Evolutionary conservation across 2,329 filamentous ascomycete genomes (phyloP).

Genomic region (Alternaria sp.): DNA sequence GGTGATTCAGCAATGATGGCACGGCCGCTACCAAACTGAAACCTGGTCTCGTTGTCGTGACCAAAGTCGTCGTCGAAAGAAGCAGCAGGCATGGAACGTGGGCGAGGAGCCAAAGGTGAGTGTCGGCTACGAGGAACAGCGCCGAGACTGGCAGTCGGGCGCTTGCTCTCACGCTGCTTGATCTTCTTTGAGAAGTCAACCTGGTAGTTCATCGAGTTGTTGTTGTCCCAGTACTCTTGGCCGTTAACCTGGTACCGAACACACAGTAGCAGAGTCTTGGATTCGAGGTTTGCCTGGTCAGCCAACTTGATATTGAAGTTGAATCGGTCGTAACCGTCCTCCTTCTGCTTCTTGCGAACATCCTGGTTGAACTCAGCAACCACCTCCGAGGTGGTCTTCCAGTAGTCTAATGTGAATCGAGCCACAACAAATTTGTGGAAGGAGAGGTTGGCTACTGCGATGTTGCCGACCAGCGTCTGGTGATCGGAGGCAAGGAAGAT

Average conservation of each 20-base stretch:
- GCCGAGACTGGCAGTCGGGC: slow-evolving; percentile 59
- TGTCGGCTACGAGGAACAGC: slow-evolving; percentile 61
- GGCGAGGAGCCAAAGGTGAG: slow-evolving; percentile 57
- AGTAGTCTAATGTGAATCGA: slow-evolving; percentile 95
- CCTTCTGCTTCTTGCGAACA: slow-evolving; percentile 71
- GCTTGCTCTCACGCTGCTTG: slow-evolving; percentile 61
- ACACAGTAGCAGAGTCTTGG: slow-evolving; percentile 92
- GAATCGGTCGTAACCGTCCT: slow-evolving; percentile 83
- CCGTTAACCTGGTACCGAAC: slow-evolving; percentile 86
- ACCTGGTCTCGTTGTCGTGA: slow-evolving; percentile 62
- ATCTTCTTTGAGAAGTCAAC: slow-evolving; percentile 88
- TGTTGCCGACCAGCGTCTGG: slow-evolving; percentile 82
- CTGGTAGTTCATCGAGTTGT: slow-evolving; percentile 85
- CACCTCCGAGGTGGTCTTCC: slow-evolving; percentile 98
- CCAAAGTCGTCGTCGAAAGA: slow-evolving; percentile 76
- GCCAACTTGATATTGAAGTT: slow-evolving; percentile 93
- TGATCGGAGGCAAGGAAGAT: slow-evolving; percentile 90
- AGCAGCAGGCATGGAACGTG: slow-evolving; percentile 57
- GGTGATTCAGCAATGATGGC: slow-evolving; percentile 67
- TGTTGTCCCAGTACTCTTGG: slow-evolving; percentile 96
- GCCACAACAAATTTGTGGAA: slow-evolving; percentile 92
- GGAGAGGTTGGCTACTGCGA: slow-evolving; percentile 86
- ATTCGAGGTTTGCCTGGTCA: slow-evolving; percentile 89
- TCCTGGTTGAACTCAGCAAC: slow-evolving; percentile 87
- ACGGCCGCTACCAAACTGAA: slow-evolving; percentile 54